Evolutionary conservation across 345 rosid species (phyloP).

Genomic region (Acer saccharum): DNA sequence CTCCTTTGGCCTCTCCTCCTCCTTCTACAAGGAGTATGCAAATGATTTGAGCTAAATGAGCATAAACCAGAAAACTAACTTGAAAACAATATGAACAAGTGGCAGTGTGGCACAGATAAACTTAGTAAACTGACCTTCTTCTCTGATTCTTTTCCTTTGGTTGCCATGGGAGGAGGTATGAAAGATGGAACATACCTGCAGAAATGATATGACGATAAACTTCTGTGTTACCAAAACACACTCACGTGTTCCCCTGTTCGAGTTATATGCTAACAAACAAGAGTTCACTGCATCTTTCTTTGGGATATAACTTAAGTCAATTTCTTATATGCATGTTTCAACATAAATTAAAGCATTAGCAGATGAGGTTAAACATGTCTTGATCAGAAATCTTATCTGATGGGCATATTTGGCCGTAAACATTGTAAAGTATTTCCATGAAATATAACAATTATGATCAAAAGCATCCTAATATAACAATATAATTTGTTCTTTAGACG

Average conservation of each 20-base stretch:
- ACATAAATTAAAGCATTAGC: background rate
- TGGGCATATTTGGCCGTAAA: background rate
- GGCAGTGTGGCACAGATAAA: background rate
- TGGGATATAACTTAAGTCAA: background rate
- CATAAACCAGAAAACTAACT: slow-evolving; percentile 12
- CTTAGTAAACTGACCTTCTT: slow-evolving; percentile 59
- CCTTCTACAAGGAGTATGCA: slow-evolving; percentile 54
- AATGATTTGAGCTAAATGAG: slow-evolving; percentile 13
- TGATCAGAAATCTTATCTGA: background rate
- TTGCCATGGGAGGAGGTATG: slow-evolving; percentile 89
- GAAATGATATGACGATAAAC: slow-evolving; percentile 43
- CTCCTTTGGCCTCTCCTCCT: slow-evolving; percentile 77
- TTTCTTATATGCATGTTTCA: background rate
- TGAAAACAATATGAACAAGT: slow-evolving; percentile 6
- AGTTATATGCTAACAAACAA: slow-evolving; percentile 9
- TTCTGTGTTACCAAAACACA: slow-evolving; percentile 31
- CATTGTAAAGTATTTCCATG: background rate
- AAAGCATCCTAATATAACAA: slow-evolving; percentile 5
- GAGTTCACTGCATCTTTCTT: slow-evolving; percentile 1
- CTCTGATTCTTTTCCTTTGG: slow-evolving; percentile 88
- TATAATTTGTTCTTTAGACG: background rate
- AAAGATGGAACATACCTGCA: slow-evolving; percentile 99
- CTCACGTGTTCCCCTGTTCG: background rate
- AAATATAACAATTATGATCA: background rate
- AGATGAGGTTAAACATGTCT: background rate